A percentile compares a stretch with the other conserved stretches of the same genome.
These are phyloP conservation scores for Amaranthus cruentus DNA, from an alignment of 148 eudicot genomes.

Conservation along the genomic window DNA sequence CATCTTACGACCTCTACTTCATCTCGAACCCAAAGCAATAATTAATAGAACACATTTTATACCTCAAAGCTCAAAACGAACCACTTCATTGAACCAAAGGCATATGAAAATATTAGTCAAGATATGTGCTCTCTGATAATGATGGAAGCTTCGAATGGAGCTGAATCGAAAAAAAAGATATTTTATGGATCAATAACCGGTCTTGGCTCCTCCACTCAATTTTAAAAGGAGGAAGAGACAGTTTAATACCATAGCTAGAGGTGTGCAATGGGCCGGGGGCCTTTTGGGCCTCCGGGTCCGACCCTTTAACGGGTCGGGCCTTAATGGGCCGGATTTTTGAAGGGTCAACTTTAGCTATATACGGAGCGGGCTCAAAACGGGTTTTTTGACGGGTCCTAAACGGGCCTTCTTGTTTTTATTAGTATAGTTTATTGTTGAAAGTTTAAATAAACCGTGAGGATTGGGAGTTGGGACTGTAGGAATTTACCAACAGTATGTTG, in stretches of 20 bases:
- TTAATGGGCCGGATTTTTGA: no score
- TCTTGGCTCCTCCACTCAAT: neutral
- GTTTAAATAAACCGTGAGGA: no score
- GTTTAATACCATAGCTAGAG: neutral
- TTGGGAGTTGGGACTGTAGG: no score
- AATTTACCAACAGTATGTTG: no score
- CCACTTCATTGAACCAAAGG: conserved; percentile 96
- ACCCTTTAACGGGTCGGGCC: no score
- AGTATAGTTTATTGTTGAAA: no score
- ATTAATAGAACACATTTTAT: neutral
- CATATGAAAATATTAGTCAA: conserved; percentile 79
- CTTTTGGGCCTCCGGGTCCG: no score
- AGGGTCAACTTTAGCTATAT: no score
- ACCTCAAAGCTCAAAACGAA: conserved; percentile 52
- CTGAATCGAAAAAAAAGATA: conserved; percentile 38
- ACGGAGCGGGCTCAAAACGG: no score
- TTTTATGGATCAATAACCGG: neutral
- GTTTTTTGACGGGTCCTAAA: no score
- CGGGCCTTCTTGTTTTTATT: no score
- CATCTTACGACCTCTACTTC: neutral
- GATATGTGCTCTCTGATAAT: conserved; percentile 85
- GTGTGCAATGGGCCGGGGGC: no score
- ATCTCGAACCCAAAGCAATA: neutral
- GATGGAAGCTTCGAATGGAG: conserved; percentile 84
- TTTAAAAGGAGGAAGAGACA: neutral